Evolutionary conservation across 2,329 filamentous ascomycete genomes (phyloP).

Genomic region (Aureobasidium sp.): DNA sequence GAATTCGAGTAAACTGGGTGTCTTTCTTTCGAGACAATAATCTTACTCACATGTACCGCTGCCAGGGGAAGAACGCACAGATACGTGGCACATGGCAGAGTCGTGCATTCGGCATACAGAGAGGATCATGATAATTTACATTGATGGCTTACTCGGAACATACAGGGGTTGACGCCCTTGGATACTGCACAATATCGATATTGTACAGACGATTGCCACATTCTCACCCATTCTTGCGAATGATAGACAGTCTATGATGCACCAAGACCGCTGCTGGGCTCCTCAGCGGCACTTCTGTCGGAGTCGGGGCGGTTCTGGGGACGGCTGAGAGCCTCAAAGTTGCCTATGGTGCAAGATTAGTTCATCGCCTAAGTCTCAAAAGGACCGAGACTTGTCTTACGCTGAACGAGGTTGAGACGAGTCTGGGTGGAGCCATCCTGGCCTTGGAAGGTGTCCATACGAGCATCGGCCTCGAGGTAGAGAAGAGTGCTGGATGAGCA

Average conservation of each 20-base stretch:
- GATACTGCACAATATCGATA: background rate
- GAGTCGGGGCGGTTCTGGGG: slow-evolving; percentile 23
- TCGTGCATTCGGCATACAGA: background rate
- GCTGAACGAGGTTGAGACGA: slow-evolving; percentile 66
- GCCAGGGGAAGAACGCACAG: background rate
- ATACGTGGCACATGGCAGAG: background rate
- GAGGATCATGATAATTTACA: background rate
- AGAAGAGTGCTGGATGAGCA: slow-evolving; percentile 58
- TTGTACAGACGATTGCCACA: background rate
- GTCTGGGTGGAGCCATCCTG: slow-evolving; percentile 60
- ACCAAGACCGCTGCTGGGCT: slow-evolving; percentile 26
- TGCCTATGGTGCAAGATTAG: slow-evolving; percentile 30
- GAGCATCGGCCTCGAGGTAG: slow-evolving; percentile 76
- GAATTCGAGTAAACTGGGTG: background rate
- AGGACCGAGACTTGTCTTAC: slow-evolving; percentile 50
- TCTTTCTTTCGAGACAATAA: background rate
- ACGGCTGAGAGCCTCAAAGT: slow-evolving; percentile 43
- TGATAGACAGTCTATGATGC: slow-evolving; percentile 18
- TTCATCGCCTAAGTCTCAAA: background rate
- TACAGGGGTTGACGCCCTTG: background rate
- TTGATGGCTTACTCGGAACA: background rate
- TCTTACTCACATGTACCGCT: background rate
- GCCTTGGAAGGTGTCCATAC: slow-evolving; percentile 60
- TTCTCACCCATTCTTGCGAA: background rate
- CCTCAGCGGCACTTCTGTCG: slow-evolving; percentile 23